phyloP scores from a whole-genome alignment of 1,284 basidiomycete species.

The Fomitiporia mediterranea region DNA sequence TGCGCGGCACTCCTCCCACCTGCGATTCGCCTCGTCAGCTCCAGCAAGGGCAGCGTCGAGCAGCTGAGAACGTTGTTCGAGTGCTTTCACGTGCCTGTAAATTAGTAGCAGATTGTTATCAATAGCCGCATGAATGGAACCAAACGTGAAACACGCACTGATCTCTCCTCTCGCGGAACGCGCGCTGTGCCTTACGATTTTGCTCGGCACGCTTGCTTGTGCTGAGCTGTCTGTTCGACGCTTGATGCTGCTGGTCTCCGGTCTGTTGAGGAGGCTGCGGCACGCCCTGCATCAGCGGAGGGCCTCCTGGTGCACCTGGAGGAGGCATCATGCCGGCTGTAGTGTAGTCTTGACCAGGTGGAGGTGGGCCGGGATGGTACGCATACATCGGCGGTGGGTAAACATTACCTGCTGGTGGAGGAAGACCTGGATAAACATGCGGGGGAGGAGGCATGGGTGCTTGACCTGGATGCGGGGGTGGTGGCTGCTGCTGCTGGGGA shows the following conservation, averaged over 20 bases:
- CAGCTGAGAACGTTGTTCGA: conserved; percentile 76
- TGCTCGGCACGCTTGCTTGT: conserved; percentile 81
- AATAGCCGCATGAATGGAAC: conserved; percentile 1
- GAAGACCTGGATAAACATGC: conserved; percentile 20
- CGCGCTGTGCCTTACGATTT: conserved; percentile 81
- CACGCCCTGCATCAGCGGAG: conserved; percentile 9
- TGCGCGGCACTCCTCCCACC: conserved; percentile 80
- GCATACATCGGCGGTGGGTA: conserved; percentile 11
- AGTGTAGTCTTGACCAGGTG: conserved; percentile 17
- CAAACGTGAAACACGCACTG: conserved; percentile 59
- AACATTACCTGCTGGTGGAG: conserved; percentile 17
- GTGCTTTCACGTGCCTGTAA: conserved; percentile 71
- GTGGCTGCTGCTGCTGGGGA: conserved; percentile 27
- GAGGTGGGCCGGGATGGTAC: conserved; percentile 5
- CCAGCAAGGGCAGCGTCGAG: conserved; percentile 77
- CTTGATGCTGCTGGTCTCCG: neutral
- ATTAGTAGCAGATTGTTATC: neutral
- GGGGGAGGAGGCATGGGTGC: conserved; percentile 2
- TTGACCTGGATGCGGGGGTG: conserved; percentile 17
- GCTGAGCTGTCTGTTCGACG: conserved; percentile 41
- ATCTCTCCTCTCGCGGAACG: conserved; percentile 78
- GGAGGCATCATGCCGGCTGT: conserved; percentile 14
- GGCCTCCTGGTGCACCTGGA: conserved; percentile 1
- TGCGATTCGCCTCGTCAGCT: conserved; percentile 78
- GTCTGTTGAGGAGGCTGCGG: conserved; percentile 11